These are phyloP conservation scores for Triangularia verruculosa DNA, from an alignment of 2,329 filamentous ascomycete genomes.

Conservation along the genomic window DNA sequence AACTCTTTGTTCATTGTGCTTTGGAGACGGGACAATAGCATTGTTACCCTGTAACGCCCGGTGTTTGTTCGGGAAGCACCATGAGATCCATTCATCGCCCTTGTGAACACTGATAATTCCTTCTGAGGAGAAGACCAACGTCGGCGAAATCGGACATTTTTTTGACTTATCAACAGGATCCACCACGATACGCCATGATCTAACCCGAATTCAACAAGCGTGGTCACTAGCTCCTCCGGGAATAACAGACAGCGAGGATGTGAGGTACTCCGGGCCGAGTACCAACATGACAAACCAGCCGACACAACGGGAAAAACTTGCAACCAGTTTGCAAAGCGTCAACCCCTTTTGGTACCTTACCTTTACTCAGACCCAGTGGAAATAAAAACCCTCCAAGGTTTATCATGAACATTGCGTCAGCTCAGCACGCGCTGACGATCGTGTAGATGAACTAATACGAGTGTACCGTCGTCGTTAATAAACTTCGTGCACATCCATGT, in stretches of 20 bases:
- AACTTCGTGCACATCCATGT: background rate
- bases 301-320: background rate
- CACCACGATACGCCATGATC: background rate
- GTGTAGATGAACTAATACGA: background rate
- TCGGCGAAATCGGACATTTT: background rate
- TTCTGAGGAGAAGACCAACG: no score
- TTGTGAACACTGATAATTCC: background rate
- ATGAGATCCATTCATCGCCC: no score
- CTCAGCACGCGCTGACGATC: background rate
- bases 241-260: background rate
- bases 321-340: background rate
- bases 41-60: background rate
- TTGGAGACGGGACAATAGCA: background rate
- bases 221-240: background rate
- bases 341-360: no score
- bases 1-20: background rate
- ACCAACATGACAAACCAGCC: background rate
- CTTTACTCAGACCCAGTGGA: background rate
- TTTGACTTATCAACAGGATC: background rate
- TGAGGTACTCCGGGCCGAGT: background rate
- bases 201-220: background rate
- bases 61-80: background rate
- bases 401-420: background rate
- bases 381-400: background rate
- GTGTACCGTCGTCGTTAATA: background rate